Percentiles rank a stretch among this genome's conserved stretches.
Evolutionary conservation across 441 rosid species (phyloP).

Genomic region (Euphorbia celastroides): DNA sequence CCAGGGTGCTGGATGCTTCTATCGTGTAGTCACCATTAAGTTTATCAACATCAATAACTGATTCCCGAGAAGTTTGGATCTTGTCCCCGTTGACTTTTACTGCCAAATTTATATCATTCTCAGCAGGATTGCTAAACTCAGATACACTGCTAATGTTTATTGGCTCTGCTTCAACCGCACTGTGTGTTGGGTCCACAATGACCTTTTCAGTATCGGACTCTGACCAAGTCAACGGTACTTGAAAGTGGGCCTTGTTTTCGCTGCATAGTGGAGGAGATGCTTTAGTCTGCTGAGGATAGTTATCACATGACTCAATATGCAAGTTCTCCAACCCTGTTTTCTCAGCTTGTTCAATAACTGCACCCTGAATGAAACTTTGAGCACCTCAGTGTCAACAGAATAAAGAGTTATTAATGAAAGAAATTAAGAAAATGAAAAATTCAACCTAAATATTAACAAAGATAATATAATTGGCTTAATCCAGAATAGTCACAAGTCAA

Average conservation of each 20-base stretch:
- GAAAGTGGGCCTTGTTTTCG: slow-evolving; percentile 18
- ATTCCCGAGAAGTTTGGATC: slow-evolving; percentile 24
- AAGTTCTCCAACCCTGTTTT: slow-evolving; percentile 28
- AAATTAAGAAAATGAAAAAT: slow-evolving; percentile 8
- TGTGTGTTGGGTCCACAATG: slow-evolving; percentile 19
- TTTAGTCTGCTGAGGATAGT: slow-evolving; percentile 21
- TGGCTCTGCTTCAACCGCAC: slow-evolving; percentile 27
- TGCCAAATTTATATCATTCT: slow-evolving; percentile 17
- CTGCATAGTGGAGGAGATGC: slow-evolving; percentile 18
- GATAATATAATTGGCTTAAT: neutral
- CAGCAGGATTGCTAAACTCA: slow-evolving; percentile 26
- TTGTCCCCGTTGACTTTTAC: slow-evolving; percentile 19
- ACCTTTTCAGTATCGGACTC: slow-evolving; percentile 21
- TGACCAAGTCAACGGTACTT: slow-evolving; percentile 17
- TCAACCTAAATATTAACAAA: neutral
- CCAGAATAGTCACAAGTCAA: neutral
- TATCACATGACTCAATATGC: slow-evolving; percentile 9
- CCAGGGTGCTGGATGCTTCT: slow-evolving; percentile 26
- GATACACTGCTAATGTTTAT: slow-evolving; percentile 23
- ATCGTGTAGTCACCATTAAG: slow-evolving; percentile 21
- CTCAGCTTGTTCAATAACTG: slow-evolving; percentile 26
- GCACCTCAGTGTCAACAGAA: slow-evolving; percentile 29
- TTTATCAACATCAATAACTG: slow-evolving; percentile 26
- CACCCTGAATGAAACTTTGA: slow-evolving; percentile 44
- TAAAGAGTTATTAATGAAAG: slow-evolving; percentile 6